These are phyloP conservation scores for Nakataea oryzae DNA, from an alignment of 2,329 filamentous ascomycete genomes.

Conservation along the genomic window DNA sequence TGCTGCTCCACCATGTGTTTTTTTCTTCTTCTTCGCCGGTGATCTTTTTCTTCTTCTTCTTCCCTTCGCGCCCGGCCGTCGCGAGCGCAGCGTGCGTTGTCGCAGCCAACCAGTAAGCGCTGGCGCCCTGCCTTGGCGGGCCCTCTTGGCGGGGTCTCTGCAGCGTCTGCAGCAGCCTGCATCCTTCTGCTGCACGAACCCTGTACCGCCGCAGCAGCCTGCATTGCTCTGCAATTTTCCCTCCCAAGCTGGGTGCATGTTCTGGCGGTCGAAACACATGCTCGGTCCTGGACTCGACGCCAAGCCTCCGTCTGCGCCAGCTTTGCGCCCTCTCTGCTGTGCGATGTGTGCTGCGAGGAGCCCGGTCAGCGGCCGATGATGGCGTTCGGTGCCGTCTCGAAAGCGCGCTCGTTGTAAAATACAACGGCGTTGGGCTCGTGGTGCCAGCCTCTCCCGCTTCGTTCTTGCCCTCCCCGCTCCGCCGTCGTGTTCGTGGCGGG, in stretches of 20 bases:
- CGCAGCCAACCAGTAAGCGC: no score
- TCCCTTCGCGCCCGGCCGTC: no score
- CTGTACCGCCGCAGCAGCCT: not conserved
- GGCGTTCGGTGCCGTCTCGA: no score
- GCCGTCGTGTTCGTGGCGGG: no score
- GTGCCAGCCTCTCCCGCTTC: no score
- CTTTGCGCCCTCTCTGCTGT: not conserved
- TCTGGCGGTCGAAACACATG: not conserved
- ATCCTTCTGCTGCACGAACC: not conserved
- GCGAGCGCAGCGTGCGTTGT: no score
- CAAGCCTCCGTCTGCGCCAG: not conserved
- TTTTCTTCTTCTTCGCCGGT: no score
- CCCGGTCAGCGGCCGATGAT: no score
- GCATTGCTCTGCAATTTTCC: not conserved
- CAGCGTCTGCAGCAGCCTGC: not conserved
- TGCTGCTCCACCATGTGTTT: not conserved
- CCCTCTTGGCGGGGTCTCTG: not conserved
- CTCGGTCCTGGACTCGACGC: not conserved
- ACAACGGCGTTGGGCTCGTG: no score
- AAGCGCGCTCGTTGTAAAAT: no score
- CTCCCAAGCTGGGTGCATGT: not conserved
- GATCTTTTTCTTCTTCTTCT: no score
- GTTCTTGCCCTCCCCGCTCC: not conserved
- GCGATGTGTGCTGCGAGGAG: no score
- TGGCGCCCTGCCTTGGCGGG: not conserved